phyloP scores from a whole-genome alignment of 305 asterid genomes.

The Solanum hybrid region DNA sequence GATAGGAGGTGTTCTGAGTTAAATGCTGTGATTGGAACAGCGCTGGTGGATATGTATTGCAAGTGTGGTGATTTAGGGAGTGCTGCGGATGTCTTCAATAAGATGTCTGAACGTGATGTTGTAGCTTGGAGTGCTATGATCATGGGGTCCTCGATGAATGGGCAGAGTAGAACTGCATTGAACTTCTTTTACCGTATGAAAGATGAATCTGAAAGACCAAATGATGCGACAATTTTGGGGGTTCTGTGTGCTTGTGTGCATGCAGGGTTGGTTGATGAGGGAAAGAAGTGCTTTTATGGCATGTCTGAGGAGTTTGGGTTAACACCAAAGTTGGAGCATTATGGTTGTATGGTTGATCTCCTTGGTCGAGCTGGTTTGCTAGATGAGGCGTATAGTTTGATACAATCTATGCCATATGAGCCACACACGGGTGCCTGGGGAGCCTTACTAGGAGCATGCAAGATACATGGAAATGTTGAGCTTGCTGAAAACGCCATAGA shows the following conservation, averaged over 20 bases:
- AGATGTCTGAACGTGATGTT: conserved; percentile 10
- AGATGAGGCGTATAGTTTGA: conserved; percentile 11
- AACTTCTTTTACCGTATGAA: conserved; percentile 13
- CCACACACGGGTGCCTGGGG: conserved; percentile 18
- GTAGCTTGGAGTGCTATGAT: conserved; percentile 20
- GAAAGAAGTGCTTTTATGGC: conserved; percentile 8
- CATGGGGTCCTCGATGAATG: conserved; percentile 20
- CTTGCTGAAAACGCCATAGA: conserved; percentile 32
- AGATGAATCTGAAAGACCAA: conserved; percentile 11
- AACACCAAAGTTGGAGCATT: conserved; percentile 18
- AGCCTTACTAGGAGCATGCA: conserved; percentile 18
- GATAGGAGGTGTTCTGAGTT: conserved; percentile 40
- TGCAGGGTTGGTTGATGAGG: conserved; percentile 56
- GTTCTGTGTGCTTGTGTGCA: conserved; percentile 39
- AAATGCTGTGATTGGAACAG: conserved; percentile 49
- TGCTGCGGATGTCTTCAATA: conserved; percentile 10
- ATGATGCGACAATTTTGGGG: conserved; percentile 16
- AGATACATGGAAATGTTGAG: conserved; percentile 15
- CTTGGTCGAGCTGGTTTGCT: conserved; percentile 22
- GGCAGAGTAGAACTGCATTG: conserved; percentile 10
- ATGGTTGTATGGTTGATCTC: conserved; percentile 21
- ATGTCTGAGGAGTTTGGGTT: conserved; percentile 9
- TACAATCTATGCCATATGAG: conserved; percentile 14
- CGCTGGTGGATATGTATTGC: conserved; percentile 20
- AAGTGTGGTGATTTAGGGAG: conserved; percentile 14